Evolutionary conservation across 2,329 filamentous ascomycete genomes (phyloP), one percentile per base, ranked within the genome.

Genomic region (Seiridium cupressi): DNA sequence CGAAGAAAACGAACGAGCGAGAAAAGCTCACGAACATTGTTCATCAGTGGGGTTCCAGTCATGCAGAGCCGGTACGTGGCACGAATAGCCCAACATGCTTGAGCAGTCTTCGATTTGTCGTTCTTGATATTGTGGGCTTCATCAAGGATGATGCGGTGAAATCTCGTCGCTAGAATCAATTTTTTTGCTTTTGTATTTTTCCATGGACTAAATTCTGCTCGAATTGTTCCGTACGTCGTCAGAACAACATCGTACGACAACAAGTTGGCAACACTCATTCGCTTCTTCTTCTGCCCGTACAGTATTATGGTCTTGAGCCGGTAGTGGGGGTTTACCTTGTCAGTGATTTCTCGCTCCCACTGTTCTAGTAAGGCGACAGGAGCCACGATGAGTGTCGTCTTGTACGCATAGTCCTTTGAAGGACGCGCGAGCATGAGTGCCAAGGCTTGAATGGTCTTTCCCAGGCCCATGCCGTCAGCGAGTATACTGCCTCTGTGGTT

Each of bases 21-120:
- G 69, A 86, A 95, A 3, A 96, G 80, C 68, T 97, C 93, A 38
- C 85, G 80, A 2, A 94, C 85, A 11, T 84, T 87, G 67, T 97
- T 97, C 90, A 96, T 96, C 88, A 95, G 92, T 0, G 91, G 91
- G 0, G 91, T 95, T 26, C 91, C 91, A 5, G 89, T 93, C 76
- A 95, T 84, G 70, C 89, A 93, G 74, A 91, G 87, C 49, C 91
- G 82, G 69, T 90, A 86, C 35, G 77, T 81, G n/a, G 89, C 79
- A 61, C 82, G 76, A 11, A 95, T 75, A 18, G 76, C 72, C 66
- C 79, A 84, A 38, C 85, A 85, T 10, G 86, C 90, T 63, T 81
- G 79, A 1, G 89, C 85, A 5, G 83, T 76, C 62, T 86, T 84
- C 0, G 90, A 88, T 40, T 76, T 79, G 60, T 85, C 84, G 68